phyloP scores from a whole-genome alignment of 1,284 basidiomycete species.

The Malassezia furfur region DNA sequence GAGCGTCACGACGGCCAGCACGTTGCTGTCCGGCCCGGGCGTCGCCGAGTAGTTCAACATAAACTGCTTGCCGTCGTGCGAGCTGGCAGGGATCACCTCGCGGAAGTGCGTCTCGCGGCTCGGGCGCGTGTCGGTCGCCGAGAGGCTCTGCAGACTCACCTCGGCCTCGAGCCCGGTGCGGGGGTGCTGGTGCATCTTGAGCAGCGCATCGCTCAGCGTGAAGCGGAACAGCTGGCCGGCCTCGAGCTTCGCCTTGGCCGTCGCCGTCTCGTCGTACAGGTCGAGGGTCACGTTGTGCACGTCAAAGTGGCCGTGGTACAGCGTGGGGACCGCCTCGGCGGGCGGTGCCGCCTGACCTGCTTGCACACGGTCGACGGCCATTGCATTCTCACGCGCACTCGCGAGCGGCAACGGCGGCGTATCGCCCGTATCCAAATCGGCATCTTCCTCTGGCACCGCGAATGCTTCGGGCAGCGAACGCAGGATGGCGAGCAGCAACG shows the following conservation, averaged over 20 bases:
- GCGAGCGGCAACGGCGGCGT: neutral
- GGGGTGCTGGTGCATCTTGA: constrained; percentile 74
- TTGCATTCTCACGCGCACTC: neutral
- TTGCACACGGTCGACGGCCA: neutral
- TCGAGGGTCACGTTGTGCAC: constrained; percentile 1
- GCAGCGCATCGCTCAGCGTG: constrained; percentile 67
- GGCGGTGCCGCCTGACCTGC: neutral
- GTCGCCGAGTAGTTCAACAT: constrained; percentile 82
- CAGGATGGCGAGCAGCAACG: neutral
- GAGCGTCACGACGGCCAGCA: constrained; percentile 73
- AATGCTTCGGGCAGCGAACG: neutral
- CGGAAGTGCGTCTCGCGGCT: constrained; percentile 71
- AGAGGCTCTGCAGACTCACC: constrained; percentile 76
- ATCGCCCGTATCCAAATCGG: neutral
- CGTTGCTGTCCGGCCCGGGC: constrained; percentile 54
- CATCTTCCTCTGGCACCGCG: neutral
- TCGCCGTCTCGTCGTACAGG: constrained; percentile 7
- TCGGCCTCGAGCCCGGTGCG: constrained; percentile 78
- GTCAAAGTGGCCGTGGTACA: constrained; percentile 3
- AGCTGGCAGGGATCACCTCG: constrained; percentile 85
- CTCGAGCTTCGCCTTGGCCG: neutral
- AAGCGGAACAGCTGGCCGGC: constrained; percentile 9
- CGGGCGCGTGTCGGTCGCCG: constrained; percentile 76
- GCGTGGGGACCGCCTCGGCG: neutral
- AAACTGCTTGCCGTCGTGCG: constrained; percentile 83